A percentile compares a stretch with the other conserved stretches of the same genome.
Conservation (phyloP, 75 land plant genomes). For the Cryptomeria japonica region DNA sequence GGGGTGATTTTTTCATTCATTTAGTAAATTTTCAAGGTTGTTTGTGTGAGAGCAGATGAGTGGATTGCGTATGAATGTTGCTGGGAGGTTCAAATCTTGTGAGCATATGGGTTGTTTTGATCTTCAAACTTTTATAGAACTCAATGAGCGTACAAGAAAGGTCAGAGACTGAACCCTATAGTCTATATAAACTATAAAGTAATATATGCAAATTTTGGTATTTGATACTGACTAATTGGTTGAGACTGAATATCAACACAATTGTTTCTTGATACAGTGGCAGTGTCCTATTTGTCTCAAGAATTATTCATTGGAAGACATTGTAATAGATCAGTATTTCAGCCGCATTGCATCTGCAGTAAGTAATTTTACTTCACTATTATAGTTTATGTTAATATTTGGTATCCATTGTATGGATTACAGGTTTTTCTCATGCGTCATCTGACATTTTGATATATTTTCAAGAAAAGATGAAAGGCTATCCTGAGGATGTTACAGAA, state of each 20-base stretch:
- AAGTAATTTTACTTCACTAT: conserved; percentile 10
- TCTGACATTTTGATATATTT: neutral
- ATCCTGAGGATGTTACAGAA: conserved; percentile 87
- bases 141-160: conserved; percentile 94
- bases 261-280: conserved; percentile 69
- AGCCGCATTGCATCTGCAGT: conserved; percentile 67
- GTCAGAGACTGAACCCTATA: conserved; percentile 23
- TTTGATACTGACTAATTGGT: neutral
- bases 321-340: conserved; percentile 92
- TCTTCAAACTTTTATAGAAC: conserved; percentile 88
- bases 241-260: neutral
- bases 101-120: conserved; percentile 99
- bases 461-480: conserved; percentile 57
- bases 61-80: conserved; percentile 87
- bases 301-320: conserved; percentile 75
- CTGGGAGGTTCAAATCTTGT: conserved; percentile 96
- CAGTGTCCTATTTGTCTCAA: conserved; percentile 94
- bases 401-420: neutral
- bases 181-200: neutral
- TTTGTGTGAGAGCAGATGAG: conserved; percentile 61
- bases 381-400: neutral
- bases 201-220: neutral
- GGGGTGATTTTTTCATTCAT: neutral
- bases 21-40: neutral
- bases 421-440: neutral